phyloP scores from a whole-genome alignment of 345 rosid genomes.

The Leavenworthia alabamica region DNA sequence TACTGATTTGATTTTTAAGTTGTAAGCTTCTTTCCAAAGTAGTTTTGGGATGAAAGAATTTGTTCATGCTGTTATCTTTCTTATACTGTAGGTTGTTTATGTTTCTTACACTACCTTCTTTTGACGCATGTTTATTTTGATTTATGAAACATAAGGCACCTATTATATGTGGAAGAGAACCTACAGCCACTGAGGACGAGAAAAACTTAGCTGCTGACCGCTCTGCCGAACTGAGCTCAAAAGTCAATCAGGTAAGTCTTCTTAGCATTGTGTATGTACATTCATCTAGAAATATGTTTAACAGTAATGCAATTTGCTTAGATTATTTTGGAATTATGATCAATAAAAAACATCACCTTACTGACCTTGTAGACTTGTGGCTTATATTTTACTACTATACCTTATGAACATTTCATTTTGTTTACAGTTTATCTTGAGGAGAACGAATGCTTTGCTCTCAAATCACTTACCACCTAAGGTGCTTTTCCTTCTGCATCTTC shows the following conservation, averaged over 20 bases:
- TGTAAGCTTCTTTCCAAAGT: neutral
- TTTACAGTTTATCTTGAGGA: constrained; percentile 91
- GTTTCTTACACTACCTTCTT: constrained; percentile 7
- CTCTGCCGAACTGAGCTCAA: constrained; percentile 81
- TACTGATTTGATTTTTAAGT: neutral
- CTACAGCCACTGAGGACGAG: constrained; percentile 78
- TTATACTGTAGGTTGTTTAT: neutral
- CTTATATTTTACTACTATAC: neutral
- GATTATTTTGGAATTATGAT: constrained; percentile 14
- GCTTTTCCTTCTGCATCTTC: constrained; percentile 18
- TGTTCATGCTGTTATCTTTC: constrained; percentile 5
- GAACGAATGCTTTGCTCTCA: constrained; percentile 88
- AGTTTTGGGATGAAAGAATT: constrained; percentile 1
- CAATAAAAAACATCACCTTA: neutral
- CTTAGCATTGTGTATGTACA: constrained; percentile 11
- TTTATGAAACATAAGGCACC: constrained; percentile 50
- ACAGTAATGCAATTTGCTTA: neutral
- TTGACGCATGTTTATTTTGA: constrained; percentile 13
- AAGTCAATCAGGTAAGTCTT: constrained; percentile 82
- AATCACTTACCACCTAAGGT: constrained; percentile 99
- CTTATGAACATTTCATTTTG: constrained; percentile 5
- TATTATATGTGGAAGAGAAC: constrained; percentile 97
- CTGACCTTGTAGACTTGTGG: neutral
- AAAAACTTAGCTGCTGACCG: constrained; percentile 74
- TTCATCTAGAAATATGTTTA: neutral